A percentile compares a stretch with the other conserved stretches of the same genome.
Evolutionary conservation across 192 early-diverging fungal genomes (phyloP).

Genomic region (Backusella parvicylindrica): DNA sequence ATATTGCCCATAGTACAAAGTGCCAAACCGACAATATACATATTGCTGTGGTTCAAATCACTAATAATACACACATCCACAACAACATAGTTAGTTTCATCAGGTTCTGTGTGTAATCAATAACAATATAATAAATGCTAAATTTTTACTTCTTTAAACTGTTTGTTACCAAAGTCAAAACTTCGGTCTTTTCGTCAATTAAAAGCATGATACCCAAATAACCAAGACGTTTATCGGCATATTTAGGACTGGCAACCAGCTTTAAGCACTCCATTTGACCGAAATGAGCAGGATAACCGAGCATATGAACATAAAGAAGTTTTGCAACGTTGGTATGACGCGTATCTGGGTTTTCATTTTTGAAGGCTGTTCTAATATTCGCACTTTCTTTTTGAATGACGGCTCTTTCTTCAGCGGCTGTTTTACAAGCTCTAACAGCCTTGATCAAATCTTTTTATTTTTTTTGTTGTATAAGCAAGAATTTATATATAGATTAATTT

Average conservation of each 20-base stretch:
- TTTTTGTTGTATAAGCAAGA: too few species aligned
- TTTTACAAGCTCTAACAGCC: slow-evolving; percentile 94
- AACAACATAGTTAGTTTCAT: neutral
- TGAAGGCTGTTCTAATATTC: slow-evolving; percentile 94
- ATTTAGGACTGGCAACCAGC: slow-evolving; percentile 88
- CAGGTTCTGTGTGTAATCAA: neutral
- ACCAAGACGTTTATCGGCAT: slow-evolving; percentile 96
- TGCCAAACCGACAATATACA: slow-evolving; percentile 96
- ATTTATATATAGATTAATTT: neutral
- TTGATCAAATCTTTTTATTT: slow-evolving; percentile 77
- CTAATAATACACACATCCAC: slow-evolving; percentile 33
- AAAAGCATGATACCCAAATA: slow-evolving; percentile 98
- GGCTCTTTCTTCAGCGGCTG: slow-evolving; percentile 95
- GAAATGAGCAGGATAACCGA: slow-evolving; percentile 98
- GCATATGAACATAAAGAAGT: slow-evolving; percentile 97
- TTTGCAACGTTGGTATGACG: slow-evolving; percentile 95
- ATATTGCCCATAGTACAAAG: slow-evolving; percentile 96
- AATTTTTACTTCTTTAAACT: slow-evolving; percentile 85
- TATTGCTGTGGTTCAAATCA: slow-evolving; percentile 94
- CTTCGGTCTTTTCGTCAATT: slow-evolving; percentile 97
- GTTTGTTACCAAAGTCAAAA: slow-evolving; percentile 96
- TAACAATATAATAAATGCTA: neutral
- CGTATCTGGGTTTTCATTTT: slow-evolving; percentile 88
- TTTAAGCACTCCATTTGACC: slow-evolving; percentile 99
- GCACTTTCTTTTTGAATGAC: slow-evolving; percentile 97